Evolutionary conservation across 2,329 filamentous ascomycete genomes (phyloP), one percentile per base, ranked within the genome.

Genomic region (Onygenales sp.): DNA sequence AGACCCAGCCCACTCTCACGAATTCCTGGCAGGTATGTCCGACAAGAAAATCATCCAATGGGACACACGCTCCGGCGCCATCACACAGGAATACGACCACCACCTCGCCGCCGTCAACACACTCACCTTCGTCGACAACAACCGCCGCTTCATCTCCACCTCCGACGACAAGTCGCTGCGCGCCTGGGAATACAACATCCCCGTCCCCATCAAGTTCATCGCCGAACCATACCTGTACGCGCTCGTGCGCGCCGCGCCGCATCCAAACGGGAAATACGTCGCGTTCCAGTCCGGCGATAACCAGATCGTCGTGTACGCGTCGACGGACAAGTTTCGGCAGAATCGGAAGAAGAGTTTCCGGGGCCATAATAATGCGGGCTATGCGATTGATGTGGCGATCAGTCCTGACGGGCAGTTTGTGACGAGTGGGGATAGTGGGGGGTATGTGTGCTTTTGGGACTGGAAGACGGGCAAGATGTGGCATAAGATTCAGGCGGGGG

Each of bases 401-500:
- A 89, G 84, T 63, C 88, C 91, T 0, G 93, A 97, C 67, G 93
- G 93, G 0, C 89, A 95, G 66, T 95, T 96, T 68, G 77, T 98
- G 52, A 86, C 84, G 17, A 87, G 82, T 14, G 93, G 93, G 57
- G 93, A 98, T 69, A 88, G 83, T 50, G 89, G 82, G 13, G 93
- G 94, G 37, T 96, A 82, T 64, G 83, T 95, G 47, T 95, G 88
- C 71, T 96, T 97, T 74, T 98, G 91, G 89, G 93, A 97, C 71
- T 98, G 91, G 88, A 98, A 98, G 81, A 96, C 90, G 40, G 95
- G 92, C 70, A 97, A 96, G 74, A 92, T 98, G 90, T 95, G 89
- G 72, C 89, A 95, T 73, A 97, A 97, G 78, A 83, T 98, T 59
- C 82, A 87, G 71, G 91, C 89, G 2, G 72, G 72, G 39, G 73